These are phyloP conservation scores for Besnoitia besnoiti DNA, from an alignment of 169 alveolate genomes.

Conservation along the genomic window DNA sequence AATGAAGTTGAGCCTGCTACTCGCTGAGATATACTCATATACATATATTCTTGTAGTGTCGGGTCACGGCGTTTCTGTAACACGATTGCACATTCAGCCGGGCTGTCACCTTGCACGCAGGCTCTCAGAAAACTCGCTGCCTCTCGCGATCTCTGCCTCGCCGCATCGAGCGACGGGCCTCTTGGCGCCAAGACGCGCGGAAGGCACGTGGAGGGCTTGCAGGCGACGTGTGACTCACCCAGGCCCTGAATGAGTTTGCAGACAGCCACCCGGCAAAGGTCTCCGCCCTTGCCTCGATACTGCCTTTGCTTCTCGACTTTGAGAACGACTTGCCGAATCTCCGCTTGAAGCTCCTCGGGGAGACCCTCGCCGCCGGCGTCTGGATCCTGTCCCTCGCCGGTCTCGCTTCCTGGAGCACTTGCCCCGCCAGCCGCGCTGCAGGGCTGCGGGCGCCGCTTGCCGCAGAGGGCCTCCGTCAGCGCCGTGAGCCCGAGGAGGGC, in stretches of 20 bases:
- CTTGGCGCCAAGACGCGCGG: too few relatives aligned
- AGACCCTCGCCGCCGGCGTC: background rate
- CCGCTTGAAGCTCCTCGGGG: background rate
- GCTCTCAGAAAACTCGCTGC: too few relatives aligned
- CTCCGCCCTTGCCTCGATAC: slow-evolving; percentile 75
- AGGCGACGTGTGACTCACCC: slow-evolving; percentile 27
- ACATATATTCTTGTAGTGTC: too few relatives aligned
- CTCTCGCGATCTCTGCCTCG: too few relatives aligned
- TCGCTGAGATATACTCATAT: too few relatives aligned
- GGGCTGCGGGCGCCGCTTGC: background rate
- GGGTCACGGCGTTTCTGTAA: too few relatives aligned
- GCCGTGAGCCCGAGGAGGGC: slow-evolving; percentile 20
- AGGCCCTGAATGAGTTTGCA: slow-evolving; percentile 55
- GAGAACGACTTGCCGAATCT: slow-evolving; percentile 46
- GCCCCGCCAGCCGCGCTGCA: background rate
- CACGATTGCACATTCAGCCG: too few relatives aligned
- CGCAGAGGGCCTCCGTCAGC: background rate
- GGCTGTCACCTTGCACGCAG: too few relatives aligned
- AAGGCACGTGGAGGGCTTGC: too few relatives aligned
- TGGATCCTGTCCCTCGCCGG: background rate
- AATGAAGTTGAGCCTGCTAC: too few relatives aligned
- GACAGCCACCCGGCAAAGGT: slow-evolving; percentile 67
- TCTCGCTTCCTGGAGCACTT: too few relatives aligned
- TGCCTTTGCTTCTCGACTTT: slow-evolving; percentile 64
- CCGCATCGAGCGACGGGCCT: too few relatives aligned